Evolutionary conservation across 2,329 filamentous ascomycete species (phyloP).

Genomic region (Harringtonia aguacate): DNA sequence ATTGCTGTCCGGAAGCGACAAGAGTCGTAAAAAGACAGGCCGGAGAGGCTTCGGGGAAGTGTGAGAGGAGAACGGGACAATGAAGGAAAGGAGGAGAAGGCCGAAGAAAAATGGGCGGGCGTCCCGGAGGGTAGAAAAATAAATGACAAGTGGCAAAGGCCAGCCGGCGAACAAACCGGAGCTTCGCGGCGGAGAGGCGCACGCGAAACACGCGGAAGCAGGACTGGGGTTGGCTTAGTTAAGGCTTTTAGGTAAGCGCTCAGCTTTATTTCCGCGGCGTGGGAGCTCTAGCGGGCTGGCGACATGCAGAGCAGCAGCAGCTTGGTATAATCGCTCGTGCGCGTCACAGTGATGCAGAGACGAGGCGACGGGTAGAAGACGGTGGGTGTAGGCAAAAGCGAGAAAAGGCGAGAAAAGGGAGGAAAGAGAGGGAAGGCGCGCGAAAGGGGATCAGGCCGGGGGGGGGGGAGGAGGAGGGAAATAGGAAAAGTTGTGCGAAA

Average conservation of each 20-base stretch:
- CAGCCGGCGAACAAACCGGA: no score
- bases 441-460: background rate
- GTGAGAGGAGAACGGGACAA: background rate
- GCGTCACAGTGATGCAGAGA: background rate
- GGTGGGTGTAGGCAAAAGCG: background rate
- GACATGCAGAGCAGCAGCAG: no score
- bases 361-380: background rate
- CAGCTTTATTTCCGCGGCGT: no score
- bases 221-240: no score
- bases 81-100: background rate
- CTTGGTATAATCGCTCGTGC: no score
- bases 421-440: background rate
- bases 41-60: background rate
- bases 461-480: no score
- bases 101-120: background rate
- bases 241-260: no score
- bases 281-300: no score
- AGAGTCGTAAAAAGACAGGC: background rate
- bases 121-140: background rate
- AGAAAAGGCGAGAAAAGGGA: background rate
- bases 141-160: no score
- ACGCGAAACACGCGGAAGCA: no score
- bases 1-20: background rate
- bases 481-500: background rate
- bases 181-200: background rate